Conservation (phyloP, 2,329 filamentous ascomycete species). For the Phialophora verrucosa region DNA sequence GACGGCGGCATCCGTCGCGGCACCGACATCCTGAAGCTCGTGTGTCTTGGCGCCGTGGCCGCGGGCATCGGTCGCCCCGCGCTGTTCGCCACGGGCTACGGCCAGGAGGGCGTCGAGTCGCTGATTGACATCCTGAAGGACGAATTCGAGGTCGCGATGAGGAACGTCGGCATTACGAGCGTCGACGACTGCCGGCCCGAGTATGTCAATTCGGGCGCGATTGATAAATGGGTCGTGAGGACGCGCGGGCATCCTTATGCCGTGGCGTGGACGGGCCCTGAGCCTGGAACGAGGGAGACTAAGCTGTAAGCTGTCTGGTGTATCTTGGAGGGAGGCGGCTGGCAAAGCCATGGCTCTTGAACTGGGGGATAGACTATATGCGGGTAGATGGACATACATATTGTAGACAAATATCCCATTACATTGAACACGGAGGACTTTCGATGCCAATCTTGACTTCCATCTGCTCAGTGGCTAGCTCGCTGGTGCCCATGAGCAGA, state of each 20-base stretch:
- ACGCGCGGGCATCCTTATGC: constrained; percentile 51
- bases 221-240: constrained; percentile 57
- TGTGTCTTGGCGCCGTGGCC: constrained; percentile 60
- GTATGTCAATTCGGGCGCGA: constrained; percentile 55
- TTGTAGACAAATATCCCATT: neutral
- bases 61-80: constrained; percentile 61
- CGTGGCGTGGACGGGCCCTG: constrained; percentile 36
- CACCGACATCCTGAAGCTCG: constrained; percentile 61
- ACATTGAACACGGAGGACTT: neutral
- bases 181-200: constrained; percentile 52
- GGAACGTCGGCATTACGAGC: constrained; percentile 53
- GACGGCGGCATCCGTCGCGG: constrained; percentile 58
- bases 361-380: neutral
- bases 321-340: too few species aligned
- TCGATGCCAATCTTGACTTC: neutral
- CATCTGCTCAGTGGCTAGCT: neutral
- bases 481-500: too few species aligned
- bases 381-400: neutral
- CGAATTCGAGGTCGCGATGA: constrained; percentile 57
- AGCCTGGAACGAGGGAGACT: constrained; percentile 11
- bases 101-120: constrained; percentile 61
- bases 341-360: neutral
- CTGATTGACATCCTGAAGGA: constrained; percentile 58
- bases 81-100: constrained; percentile 60
- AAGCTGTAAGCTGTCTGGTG: constrained; percentile 15